Evolutionary conservation across 2,329 filamentous ascomycete genomes (phyloP).

Genomic region (Sphaerulina vaccinii): DNA sequence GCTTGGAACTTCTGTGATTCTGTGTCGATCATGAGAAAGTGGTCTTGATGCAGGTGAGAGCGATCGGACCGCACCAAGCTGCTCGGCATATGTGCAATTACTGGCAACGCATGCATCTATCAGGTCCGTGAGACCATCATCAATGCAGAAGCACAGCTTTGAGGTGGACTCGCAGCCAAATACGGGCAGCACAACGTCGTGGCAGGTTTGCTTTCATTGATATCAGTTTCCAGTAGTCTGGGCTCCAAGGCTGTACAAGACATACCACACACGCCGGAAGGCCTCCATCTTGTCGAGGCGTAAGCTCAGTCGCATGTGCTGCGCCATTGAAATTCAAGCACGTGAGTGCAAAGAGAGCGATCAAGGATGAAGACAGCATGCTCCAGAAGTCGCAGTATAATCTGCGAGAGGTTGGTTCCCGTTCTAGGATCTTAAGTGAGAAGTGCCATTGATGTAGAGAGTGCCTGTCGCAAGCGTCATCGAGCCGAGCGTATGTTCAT

Average conservation of each 20-base stretch:
- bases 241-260: neutral
- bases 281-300: neutral
- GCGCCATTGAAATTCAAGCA: neutral
- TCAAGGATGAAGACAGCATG: neutral
- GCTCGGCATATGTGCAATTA: slow-evolving; percentile 13
- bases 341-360: neutral
- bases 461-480: neutral
- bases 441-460: neutral
- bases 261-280: slow-evolving; percentile 11
- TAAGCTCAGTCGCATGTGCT: neutral
- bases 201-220: slow-evolving; percentile 8
- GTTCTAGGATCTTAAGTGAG: too few relatives aligned
- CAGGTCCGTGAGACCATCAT: neutral
- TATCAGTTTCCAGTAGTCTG: neutral
- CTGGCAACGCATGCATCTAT: slow-evolving; percentile 8
- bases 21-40: neutral
- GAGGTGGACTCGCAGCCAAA: slow-evolving; percentile 2
- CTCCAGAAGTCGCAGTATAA: neutral
- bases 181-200: slow-evolving; percentile 6
- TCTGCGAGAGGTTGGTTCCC: too few relatives aligned
- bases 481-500: neutral
- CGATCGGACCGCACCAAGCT: slow-evolving; percentile 8
- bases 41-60: neutral
- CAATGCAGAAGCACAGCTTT: slow-evolving; percentile 6
- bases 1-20: slow-evolving; percentile 5